phyloP scores from a whole-genome alignment of 768 basidiomycete genomes.

The Leccinum arenicola region DNA sequence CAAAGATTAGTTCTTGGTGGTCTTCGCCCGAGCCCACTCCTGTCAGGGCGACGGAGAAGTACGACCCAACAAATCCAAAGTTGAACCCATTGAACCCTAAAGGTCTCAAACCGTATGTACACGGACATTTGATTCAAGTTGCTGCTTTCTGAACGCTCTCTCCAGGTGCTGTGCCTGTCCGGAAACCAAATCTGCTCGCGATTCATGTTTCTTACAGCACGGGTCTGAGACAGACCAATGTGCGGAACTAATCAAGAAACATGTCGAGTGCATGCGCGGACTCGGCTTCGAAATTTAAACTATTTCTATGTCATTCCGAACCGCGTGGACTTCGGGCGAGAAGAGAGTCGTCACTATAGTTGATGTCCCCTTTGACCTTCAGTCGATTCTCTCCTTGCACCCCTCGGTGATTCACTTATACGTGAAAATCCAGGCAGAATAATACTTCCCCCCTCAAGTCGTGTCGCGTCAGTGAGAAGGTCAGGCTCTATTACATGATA shows the following conservation, averaged over 20 bases:
- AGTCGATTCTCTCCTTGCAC: background rate
- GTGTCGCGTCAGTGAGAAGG: background rate
- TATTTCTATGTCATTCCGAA: background rate
- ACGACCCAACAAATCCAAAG: constrained; percentile 72
- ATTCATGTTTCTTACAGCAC: constrained; percentile 86
- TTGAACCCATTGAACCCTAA: constrained; percentile 89
- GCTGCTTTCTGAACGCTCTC: constrained; percentile 1
- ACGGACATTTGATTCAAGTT: background rate
- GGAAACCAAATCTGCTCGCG: constrained; percentile 85
- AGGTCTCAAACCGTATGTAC: constrained; percentile 89
- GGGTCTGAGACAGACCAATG: constrained; percentile 75
- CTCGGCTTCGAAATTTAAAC: constrained; percentile 81
- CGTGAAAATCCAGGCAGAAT: background rate
- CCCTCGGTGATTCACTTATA: background rate
- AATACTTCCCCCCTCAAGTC: background rate
- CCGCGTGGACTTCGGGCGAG: background rate
- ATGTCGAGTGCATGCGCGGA: constrained; percentile 87
- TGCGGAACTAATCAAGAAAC: constrained; percentile 71
- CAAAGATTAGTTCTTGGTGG: constrained; percentile 57
- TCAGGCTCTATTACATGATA: background rate
- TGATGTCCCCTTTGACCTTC: background rate
- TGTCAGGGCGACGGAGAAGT: constrained; percentile 39
- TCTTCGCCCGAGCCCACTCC: constrained; percentile 37
- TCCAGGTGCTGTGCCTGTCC: constrained; percentile 94
- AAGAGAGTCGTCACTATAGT: background rate